A percentile compares a stretch with the other conserved stretches of the same genome.
Conservation (phyloP, 2,329 filamentous ascomycete genomes). For the Trichophyton benhamiae region DNA sequence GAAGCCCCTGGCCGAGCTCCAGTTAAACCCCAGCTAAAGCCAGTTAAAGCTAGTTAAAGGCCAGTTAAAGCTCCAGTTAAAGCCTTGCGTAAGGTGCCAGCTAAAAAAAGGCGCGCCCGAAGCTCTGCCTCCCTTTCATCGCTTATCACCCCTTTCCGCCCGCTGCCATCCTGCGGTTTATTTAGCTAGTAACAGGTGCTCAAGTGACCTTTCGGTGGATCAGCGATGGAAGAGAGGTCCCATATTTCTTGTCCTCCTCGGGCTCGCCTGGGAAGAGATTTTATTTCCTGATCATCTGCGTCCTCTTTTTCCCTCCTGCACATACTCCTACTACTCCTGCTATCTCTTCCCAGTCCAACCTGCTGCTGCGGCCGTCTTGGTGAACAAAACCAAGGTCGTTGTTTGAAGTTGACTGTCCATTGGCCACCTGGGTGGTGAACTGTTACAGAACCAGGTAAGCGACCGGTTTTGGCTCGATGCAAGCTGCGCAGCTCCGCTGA, state of each 20-base stretch:
- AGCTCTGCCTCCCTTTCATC: neutral
- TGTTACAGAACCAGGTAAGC: neutral
- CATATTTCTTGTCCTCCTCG: neutral
- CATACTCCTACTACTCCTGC: neutral
- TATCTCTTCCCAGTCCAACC: neutral
- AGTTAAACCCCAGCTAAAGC: conserved; percentile 1
- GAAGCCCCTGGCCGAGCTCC: neutral
- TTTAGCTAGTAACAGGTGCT: neutral
- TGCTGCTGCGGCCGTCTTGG: neutral
- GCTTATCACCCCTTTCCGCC: neutral
- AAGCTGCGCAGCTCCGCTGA: neutral
- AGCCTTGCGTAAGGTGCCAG: too few relatives aligned
- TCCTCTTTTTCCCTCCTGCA: neutral
- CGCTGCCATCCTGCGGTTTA: neutral
- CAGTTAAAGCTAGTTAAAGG: neutral
- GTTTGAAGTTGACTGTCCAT: neutral
- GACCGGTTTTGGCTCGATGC: neutral
- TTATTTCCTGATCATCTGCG: neutral
- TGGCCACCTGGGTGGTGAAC: neutral
- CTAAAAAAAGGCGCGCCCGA: neutral
- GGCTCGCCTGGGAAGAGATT: neutral
- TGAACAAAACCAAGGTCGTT: neutral
- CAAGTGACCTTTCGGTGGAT: conserved; percentile 2
- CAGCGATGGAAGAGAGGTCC: neutral
- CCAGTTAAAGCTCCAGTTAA: conserved; percentile 2